Base-by-base conservation (phyloP, 75 land plant genomes). In the Isoetes taiwanensis region DNA sequence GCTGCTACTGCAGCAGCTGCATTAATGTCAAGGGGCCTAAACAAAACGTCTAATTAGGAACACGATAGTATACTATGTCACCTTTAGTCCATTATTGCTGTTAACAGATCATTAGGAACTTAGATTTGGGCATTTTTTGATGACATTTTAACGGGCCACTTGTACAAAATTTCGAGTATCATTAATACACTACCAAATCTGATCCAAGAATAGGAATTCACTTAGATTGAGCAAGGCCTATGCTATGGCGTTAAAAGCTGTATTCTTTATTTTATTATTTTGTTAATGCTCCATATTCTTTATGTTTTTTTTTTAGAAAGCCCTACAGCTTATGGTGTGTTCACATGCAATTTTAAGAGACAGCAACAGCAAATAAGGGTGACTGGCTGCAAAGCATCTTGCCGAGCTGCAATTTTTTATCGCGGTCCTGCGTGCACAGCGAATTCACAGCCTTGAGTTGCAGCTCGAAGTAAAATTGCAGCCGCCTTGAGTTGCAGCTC, bases 1-100 rank as follows among this genome's bases (percentile, higher is more conserved):
- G 97, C 88, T 38, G 74, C 94, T 30, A 80, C 94, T 10, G 97
- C 97, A 33, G 97, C 97, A 32, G 87, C 80, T 29, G 80, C 97
- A 69, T 76, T 90, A n/a, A 72, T 82, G 70, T 80, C 97, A 31
- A 86, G 79, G 66, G 76, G 76, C n/a, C n/a, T n/a, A n/a, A n/a
- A n/a, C n/a, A n/a, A n/a, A n/a, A n/a, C n/a, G n/a, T n/a, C n/a
- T n/a, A n/a, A n/a, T n/a, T 33, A 73, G 75, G 27, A 71, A 68
- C 12, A 78, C 75, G 43, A 54, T 72, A 27, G 58, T 67, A 29
- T 82, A 69, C 56, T 64, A 55, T 25, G 24, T 43, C 19, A 43
- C 11, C 11, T 20, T 43, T 5, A 3, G 24, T 25, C 24, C 3
- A 43, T 3, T 43, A 20, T 12, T 12, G 3, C 8, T 20, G 24